Conservation (phyloP, 805 yeast genomes). For the Starmerella floris region DNA sequence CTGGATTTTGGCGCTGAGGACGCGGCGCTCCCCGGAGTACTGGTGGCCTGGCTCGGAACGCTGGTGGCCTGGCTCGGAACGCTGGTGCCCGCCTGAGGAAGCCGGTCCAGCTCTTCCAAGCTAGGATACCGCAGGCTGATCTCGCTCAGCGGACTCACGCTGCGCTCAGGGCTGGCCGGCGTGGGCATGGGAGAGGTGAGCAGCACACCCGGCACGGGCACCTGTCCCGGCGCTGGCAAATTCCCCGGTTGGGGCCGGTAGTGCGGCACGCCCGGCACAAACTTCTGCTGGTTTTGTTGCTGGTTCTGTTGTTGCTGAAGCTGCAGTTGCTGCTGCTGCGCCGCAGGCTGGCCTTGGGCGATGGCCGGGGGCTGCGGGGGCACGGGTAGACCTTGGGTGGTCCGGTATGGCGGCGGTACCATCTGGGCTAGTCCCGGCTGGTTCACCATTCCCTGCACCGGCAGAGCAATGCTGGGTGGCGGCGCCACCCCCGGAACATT, state of each 20-base stretch:
- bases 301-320: neutral
- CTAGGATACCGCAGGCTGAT: slow-evolving; percentile 25
- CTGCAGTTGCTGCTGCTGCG: neutral
- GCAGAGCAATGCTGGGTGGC: neutral
- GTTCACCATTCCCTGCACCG: neutral
- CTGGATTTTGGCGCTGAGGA: neutral
- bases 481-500: neutral
- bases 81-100: neutral
- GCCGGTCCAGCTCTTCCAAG: slow-evolving; percentile 25
- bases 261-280: neutral
- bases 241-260: neutral
- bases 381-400: neutral
- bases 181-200: slow-evolving; percentile 6
- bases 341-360: neutral
- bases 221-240: slow-evolving; percentile 7
- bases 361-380: neutral
- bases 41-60: neutral
- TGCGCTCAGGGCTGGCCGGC: slow-evolving; percentile 6
- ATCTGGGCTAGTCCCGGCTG: neutral
- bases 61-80: no score
- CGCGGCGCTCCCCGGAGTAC: neutral
- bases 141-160: slow-evolving; percentile 1
- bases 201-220: slow-evolving; percentile 11
- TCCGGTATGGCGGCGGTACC: neutral
- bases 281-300: neutral